These are phyloP conservation scores for Ensete ventricosum DNA, from an alignment of 176 grass and related monocot genomes.

Conservation along the genomic window DNA sequence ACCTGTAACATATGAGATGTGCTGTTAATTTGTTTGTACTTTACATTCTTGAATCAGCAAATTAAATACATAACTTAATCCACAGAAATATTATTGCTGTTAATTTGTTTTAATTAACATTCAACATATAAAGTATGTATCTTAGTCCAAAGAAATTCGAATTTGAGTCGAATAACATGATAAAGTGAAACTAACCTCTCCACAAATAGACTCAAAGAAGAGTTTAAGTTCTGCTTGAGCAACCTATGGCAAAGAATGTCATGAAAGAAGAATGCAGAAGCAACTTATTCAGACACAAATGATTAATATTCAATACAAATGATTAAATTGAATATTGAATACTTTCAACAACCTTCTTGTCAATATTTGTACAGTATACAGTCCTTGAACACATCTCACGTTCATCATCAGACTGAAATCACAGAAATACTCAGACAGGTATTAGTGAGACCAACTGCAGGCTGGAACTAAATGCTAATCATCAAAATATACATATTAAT, in stretches of 20 bases:
- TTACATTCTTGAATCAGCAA: too few species aligned
- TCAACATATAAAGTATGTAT: neutral
- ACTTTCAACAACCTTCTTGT: conserved; percentile 72
- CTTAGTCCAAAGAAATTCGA: neutral
- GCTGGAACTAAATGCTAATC: neutral
- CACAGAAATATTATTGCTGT: too few species aligned
- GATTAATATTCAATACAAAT: neutral
- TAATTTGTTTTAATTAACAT: neutral
- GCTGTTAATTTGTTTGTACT: too few species aligned
- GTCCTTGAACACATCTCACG: conserved; percentile 98
- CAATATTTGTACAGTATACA: conserved; percentile 99
- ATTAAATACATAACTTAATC: too few species aligned
- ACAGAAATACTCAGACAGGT: conserved; percentile 2
- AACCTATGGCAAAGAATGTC: conserved; percentile 46
- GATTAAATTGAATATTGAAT: conserved; percentile 10
- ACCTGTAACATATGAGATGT: conserved; percentile 40
- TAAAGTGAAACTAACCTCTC: conserved; percentile 44
- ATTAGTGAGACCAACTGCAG: neutral
- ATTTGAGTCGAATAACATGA: conserved; percentile 1
- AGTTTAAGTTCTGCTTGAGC: conserved; percentile 95
- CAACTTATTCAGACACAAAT: conserved; percentile 24
- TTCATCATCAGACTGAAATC: conserved; percentile 83
- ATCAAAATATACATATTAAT: neutral
- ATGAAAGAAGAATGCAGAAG: conserved; percentile 4
- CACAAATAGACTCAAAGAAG: conserved; percentile 96